phyloP scores from a whole-genome alignment of 2,329 filamentous ascomycete species.

The Aschersonia sp. region DNA sequence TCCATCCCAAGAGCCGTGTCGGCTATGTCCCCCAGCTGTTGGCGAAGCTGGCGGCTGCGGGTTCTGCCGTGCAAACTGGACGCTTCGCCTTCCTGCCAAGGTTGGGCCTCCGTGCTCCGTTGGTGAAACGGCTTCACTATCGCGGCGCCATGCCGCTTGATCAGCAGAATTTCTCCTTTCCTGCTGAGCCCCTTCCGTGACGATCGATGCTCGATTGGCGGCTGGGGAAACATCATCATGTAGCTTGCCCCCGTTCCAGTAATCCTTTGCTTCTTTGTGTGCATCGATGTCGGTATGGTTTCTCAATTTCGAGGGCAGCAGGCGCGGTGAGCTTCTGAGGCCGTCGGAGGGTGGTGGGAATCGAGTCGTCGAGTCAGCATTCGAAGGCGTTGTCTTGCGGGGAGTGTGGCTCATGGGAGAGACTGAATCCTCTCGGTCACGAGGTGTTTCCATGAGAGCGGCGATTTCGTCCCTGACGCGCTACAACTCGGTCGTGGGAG shows the following conservation, averaged over 20 bases:
- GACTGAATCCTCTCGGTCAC: conserved; percentile 6
- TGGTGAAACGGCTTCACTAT: not conserved
- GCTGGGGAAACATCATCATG: conserved; percentile 5
- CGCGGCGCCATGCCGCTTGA: not conserved
- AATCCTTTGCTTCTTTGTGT: conserved; percentile 4
- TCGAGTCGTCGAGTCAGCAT: conserved; percentile 3
- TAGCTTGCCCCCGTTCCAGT: conserved; percentile 7
- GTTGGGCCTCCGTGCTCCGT: conserved; percentile 1
- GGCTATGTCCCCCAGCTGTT: conserved; percentile 30
- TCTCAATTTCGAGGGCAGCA: not conserved
- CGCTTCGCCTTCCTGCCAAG: conserved; percentile 35
- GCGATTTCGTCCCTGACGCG: not conserved
- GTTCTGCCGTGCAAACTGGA: conserved; percentile 57
- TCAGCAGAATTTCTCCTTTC: not conserved
- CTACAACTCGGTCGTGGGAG: not conserved
- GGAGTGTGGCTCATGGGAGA: conserved; percentile 8
- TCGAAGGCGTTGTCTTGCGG: conserved; percentile 3
- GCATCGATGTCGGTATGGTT: not conserved
- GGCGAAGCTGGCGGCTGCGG: conserved; percentile 28
- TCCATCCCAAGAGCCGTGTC: conserved; percentile 53
- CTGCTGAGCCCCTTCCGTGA: not conserved
- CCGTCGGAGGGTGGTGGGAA: conserved; percentile 2
- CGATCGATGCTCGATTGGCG: not conserved
- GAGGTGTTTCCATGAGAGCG: not conserved
- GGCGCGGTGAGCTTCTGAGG: not conserved